Conservation (phyloP, 345 rosid species). For the Melaleuca quinquenervia region DNA sequence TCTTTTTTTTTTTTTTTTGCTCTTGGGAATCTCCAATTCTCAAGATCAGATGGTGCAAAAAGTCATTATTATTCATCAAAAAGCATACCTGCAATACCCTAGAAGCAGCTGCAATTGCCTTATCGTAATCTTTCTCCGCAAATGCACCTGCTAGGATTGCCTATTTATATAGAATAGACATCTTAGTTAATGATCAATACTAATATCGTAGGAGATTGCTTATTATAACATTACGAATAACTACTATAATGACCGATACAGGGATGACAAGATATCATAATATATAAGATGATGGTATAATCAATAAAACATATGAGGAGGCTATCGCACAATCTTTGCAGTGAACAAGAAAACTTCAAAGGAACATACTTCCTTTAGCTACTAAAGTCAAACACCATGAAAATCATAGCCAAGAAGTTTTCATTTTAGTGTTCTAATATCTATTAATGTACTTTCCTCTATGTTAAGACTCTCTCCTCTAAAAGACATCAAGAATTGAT, state of each 20-base stretch:
- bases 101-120: slow-evolving; percentile 47
- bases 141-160: slow-evolving; percentile 86
- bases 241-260: background rate
- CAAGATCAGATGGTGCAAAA: background rate
- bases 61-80: background rate
- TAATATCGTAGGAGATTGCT: background rate
- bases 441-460: background rate
- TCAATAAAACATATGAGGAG: background rate
- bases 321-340: background rate
- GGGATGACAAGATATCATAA: background rate
- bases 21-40: background rate
- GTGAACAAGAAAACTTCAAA: background rate
- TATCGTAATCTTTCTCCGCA: slow-evolving; percentile 69
- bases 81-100: slow-evolving; percentile 75
- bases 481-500: background rate
- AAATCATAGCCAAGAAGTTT: background rate
- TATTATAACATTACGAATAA: background rate
- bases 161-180: slow-evolving; percentile 11
- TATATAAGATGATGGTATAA: background rate
- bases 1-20: background rate
- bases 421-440: background rate
- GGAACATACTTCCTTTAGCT: background rate
- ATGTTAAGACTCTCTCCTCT: background rate
- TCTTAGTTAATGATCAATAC: background rate
- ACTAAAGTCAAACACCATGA: background rate